Base-by-base conservation (phyloP, 768 basidiomycete genomes). In the Boletus rufocinnamomeus region DNA sequence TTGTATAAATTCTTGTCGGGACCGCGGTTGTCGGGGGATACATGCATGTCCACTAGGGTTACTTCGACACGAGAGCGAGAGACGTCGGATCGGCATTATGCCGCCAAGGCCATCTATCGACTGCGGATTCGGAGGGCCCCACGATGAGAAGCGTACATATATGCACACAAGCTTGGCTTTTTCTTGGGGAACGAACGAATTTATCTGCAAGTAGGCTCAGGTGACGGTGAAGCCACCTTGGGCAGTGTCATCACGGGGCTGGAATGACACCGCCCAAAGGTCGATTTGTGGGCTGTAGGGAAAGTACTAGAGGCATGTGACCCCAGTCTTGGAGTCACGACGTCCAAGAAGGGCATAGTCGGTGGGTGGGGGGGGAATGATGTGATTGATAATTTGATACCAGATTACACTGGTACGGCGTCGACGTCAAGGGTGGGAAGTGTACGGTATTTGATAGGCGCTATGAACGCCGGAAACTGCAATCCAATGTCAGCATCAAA, bases 391-490 rank as follows among this genome's bases (percentile, higher is more conserved):
- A n/a, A n/a, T n/a, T n/a, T n/a, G n/a, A 62, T 65, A 41, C 13
- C 30, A 13, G 41, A 52, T 52, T 38, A 41, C 40, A 41, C 40
- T 41, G 34, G 61, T 46, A 27, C 58, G 45, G 40, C 52, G 43
- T 54, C 49, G 54, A 40, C 47, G 52, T 19, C 38, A 50, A 37
- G 35, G 54, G 58, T 60, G 64, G 50, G 52, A 57, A 57, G 50
- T 8, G 23, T 40, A 53, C 8, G 44, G 27, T 41, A 41, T 45
- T 41, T 6, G 38, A 40, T 27, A 50, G 51, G 67, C 52, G 60
- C 47, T 56, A 67, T 67, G 67, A 66, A 56, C 51, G 56, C 56
- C 23, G 28, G 25, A 44, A 44, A 50, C 28, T 46, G 14, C 9
- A 23, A 62, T 54, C 9, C 21, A 37, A 23, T 41, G 35, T 13